Percentiles rank a stretch among this genome's conserved stretches.
Evolutionary conservation across 2,329 filamentous ascomycete genomes (phyloP).

Genomic region (Colletotrichum sp.): DNA sequence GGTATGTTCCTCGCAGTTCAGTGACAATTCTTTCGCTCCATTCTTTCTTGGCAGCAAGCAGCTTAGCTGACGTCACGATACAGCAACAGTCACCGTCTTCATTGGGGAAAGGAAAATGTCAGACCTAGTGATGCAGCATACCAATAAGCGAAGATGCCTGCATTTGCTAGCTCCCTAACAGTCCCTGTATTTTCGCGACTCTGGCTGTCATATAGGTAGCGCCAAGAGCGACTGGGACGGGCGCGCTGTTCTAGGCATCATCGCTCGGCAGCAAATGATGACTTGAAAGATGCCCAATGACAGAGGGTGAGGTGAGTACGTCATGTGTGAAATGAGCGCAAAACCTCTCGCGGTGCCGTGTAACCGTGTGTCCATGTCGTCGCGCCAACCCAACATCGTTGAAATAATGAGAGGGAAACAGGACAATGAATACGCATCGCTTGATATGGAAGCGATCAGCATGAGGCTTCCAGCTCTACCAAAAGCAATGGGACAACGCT

Average conservation of each 20-base stretch:
- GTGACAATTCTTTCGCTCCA: background rate
- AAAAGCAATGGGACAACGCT: background rate
- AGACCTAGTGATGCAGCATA: background rate
- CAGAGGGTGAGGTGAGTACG: background rate
- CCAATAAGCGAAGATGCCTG: background rate
- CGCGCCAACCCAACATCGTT: background rate
- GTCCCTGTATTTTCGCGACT: background rate
- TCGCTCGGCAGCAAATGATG: background rate
- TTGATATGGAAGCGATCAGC: background rate
- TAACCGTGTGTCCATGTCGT: background rate
- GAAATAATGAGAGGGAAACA: background rate
- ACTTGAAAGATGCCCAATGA: background rate
- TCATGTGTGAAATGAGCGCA: background rate
- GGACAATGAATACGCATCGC: background rate
- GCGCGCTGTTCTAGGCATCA: background rate
- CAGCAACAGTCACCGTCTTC: background rate
- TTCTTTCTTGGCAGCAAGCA: background rate
- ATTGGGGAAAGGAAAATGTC: background rate
- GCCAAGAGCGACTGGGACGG: background rate
- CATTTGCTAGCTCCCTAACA: background rate
- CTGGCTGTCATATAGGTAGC: background rate
- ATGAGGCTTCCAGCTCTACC: background rate
- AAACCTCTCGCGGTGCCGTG: background rate
- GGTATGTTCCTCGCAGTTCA: background rate
- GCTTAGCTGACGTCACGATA: background rate